phyloP scores from a whole-genome alignment of 169 alveolate species.

The Plasmodium malariae region DNA sequence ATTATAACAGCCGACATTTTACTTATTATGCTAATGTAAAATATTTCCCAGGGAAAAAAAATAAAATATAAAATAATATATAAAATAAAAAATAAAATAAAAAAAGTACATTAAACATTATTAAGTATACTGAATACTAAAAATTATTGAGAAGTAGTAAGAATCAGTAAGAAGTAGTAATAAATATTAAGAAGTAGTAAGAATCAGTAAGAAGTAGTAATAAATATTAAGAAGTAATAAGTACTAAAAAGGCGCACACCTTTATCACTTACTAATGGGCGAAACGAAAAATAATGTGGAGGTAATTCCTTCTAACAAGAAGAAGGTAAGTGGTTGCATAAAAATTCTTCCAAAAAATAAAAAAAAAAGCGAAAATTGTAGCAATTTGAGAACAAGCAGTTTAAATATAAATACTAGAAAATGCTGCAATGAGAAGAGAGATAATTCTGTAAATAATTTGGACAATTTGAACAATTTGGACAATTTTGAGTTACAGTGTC shows the following conservation, averaged over 20 bases:
- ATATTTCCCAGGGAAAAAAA: background rate
- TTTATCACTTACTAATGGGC: no score
- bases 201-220: no score
- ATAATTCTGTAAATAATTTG: background rate
- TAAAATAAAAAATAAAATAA: no score
- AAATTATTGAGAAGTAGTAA: no score
- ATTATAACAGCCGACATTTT: background rate
- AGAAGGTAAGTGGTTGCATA: conserved; percentile 21
- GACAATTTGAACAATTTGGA: conserved; percentile 1
- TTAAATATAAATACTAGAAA: background rate
- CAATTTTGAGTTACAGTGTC: conserved; percentile 10
- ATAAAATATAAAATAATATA: background rate
- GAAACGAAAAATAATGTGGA: background rate
- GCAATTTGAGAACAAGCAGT: conserved; percentile 3
- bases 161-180: no score
- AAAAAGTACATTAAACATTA: no score
- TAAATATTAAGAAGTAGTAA: no score
- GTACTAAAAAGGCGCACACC: no score
- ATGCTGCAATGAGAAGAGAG: background rate
- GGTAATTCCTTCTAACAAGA: background rate
- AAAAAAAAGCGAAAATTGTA: conserved; percentile 3
- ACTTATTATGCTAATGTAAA: background rate
- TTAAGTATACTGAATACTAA: no score
- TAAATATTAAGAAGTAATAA: no score
- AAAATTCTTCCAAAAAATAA: conserved; percentile 23